Base-by-base conservation (phyloP, 441 rosid species). In the Gossypium gossypioides region DNA sequence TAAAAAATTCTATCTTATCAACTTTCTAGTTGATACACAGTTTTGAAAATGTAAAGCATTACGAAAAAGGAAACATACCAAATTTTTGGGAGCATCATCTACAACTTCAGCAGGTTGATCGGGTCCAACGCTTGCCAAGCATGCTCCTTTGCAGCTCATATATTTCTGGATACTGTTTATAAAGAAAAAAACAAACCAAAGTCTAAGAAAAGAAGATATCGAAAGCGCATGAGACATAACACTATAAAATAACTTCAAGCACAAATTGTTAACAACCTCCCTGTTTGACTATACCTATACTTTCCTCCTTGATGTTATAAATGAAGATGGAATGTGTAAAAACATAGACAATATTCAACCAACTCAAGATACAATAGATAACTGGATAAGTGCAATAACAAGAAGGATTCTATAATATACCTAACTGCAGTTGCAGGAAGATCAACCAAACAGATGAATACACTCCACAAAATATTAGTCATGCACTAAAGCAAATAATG, bases 21-120 rank as follows among this genome's bases (percentile, higher is more conserved):
- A 3, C 29, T 61, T 15, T 40, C 29, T 4, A 16, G 58, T 63
- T 54, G 18, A 69, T 25, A 64, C 22, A 64, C 22, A 27, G 16
- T 29, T 65, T 48, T 10, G 9, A 34, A 50, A 24, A 27, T 62
- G 29, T 37, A 16, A 56, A 15, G 55, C 12, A 42, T 54, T 6
- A 37, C 4, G n/a, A 27, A 40, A 58, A 13, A 50, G 76, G 51
- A 78, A 74, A 44, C 50, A 59, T 88, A 93, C 98, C 97, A 89
- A 75, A 80, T 85, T 82, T 80, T 82, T 85, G 3, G 97, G 97
- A 21, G 99, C 97, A 87, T 86, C 88, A 13, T 90, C 88, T 60
- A 72, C 94, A 27, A 94, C 99, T 84, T 91, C 96, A 68, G 97
- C 99, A 71, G 99, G 97, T 75, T 94, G 99, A 83, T 94, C 97